Evolutionary conservation across 805 yeast species (phyloP).

Genomic region (Monosporozyma yasuniensis): DNA sequence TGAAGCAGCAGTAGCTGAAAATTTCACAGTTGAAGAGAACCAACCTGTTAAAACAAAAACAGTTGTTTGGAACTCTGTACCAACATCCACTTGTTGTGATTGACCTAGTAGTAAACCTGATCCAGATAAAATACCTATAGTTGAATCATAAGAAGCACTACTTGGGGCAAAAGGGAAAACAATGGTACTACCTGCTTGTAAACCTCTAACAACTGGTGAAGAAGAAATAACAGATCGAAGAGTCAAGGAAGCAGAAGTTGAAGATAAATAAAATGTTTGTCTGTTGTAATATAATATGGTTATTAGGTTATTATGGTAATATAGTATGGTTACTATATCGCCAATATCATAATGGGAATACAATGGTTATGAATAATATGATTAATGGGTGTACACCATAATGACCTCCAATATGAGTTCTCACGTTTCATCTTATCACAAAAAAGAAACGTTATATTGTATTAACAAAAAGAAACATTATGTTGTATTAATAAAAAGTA

Average conservation of each 20-base stretch:
- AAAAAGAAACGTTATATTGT: too few relatives aligned
- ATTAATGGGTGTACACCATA: too few relatives aligned
- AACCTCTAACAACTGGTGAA: background rate
- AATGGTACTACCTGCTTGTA: background rate
- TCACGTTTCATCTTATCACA: too few relatives aligned
- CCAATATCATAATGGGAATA: too few relatives aligned
- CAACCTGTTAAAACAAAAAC: background rate
- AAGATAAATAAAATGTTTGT: background rate
- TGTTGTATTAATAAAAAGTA: too few relatives aligned
- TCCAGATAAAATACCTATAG: background rate
- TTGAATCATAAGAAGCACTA: background rate
- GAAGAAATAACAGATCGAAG: background rate
- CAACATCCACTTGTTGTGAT: background rate
- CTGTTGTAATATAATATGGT: too few relatives aligned
- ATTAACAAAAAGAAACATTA: too few relatives aligned
- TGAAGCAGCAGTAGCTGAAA: background rate
- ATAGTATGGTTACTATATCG: too few relatives aligned
- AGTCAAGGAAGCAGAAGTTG: background rate
- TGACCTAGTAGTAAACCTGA: too few relatives aligned
- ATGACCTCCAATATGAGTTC: too few relatives aligned
- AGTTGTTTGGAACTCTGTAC: background rate
- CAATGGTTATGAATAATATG: too few relatives aligned
- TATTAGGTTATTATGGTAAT: too few relatives aligned
- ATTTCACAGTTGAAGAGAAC: background rate
- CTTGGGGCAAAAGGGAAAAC: background rate